phyloP scores from a whole-genome alignment of 805 yeast species.

The Cephaloascus albidus region DNA sequence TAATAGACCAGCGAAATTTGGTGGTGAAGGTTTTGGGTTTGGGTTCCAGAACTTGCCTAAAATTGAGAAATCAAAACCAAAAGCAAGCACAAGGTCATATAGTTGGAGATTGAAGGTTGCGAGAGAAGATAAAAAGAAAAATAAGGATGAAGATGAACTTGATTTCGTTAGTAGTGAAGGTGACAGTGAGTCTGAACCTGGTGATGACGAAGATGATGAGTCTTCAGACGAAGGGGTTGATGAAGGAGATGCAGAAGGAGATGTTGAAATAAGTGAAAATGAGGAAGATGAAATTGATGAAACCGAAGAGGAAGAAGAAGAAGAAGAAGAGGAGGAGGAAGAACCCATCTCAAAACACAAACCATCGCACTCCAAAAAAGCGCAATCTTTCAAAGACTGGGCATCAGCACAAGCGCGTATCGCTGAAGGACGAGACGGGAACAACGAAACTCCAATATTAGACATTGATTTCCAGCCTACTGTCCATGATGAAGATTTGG shows the following conservation, averaged over 20 bases:
- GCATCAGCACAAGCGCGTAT: slow-evolving; percentile 65
- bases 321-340: slow-evolving; percentile 15
- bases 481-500: slow-evolving; percentile 62
- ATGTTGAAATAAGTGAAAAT: slow-evolving; percentile 18
- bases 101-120: slow-evolving; percentile 54
- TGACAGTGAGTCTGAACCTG: slow-evolving; percentile 10
- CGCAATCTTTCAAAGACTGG: slow-evolving; percentile 77
- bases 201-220: slow-evolving; percentile 6
- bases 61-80: slow-evolving; percentile 24
- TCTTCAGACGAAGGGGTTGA: slow-evolving; percentile 9
- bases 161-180: slow-evolving; percentile 39
- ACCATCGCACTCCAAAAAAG: slow-evolving; percentile 39
- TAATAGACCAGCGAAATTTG: slow-evolving; percentile 52
- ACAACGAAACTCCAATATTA: slow-evolving; percentile 35
- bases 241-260: slow-evolving; percentile 14
- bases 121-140: slow-evolving; percentile 24
- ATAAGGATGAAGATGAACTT: slow-evolving; percentile 45
- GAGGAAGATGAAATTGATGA: slow-evolving; percentile 16
- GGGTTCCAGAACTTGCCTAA: slow-evolving; percentile 51
- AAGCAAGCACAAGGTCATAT: slow-evolving; percentile 42
- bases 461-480: slow-evolving; percentile 43
- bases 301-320: slow-evolving; percentile 18
- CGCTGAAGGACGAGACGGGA: slow-evolving; percentile 49
- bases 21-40: slow-evolving; percentile 62
- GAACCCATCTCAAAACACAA: slow-evolving; percentile 26